Base-by-base conservation (phyloP, 2,329 filamentous ascomycete genomes). In the Microdochium trichocladiopsis region DNA sequence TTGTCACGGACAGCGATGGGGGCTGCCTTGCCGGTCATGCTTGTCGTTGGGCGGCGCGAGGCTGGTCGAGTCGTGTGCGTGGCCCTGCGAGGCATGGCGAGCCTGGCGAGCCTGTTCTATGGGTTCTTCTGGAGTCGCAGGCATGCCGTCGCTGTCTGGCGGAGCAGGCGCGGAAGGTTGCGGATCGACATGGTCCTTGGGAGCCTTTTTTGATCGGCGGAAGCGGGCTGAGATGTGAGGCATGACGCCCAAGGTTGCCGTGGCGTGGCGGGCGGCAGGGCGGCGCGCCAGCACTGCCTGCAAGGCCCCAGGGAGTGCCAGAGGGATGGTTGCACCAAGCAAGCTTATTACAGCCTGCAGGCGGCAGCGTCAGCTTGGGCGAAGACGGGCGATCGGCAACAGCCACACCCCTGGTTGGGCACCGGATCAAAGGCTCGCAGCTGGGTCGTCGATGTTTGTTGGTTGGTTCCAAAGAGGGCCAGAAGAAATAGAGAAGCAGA, bases 1-100 rank as follows among this genome's bases (percentile, higher is more conserved):
- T 62, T 4, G 63, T 60, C 2, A 66, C n/a, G 41, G 41, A 45
- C 41, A 23, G 41, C 41, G 41, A 37, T 4, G 33, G 33, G 33
- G 41, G 21, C 18, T 45, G 41, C 41, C 16, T 45, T 21, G 41
- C n/a, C 41, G 41, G 6, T 45, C 41, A 45, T 45, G 41, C 41
- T 45, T 45, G 41, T 18, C 12, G 41, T 16, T 23, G 41, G 41
- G 36, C n/a, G 36, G 36, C 36, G n/a, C 11, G 5, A 18, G 11
- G 36, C 8, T 18, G 36, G 9, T 16, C 8, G n/a, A 16, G n/a
- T 6, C n/a, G 36, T 5, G 36, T 5, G 5, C 36, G 36, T 18
- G 10, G 18, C 22, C 41, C 16, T 45, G 16, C 4, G 18, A 3
- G 12, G 41, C 10, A 22, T 18, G 41, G 41, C 41, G 41, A 45